These are phyloP conservation scores for Stentor coeruleus DNA, from an alignment of 73 alveolate species.

Conservation along the genomic window DNA sequence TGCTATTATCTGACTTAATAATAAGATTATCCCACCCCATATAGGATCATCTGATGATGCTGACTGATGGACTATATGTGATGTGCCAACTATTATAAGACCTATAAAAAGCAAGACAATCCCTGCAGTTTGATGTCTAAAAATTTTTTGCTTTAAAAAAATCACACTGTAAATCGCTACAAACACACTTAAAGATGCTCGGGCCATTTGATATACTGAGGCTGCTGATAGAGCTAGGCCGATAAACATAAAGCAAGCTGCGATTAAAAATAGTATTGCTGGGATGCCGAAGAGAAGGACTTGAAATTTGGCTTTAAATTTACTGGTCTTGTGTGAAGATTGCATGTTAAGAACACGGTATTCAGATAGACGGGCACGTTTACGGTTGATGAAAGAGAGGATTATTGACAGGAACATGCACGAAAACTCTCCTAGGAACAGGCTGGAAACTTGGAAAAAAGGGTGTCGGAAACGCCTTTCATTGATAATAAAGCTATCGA, in stretches of 20 bases:
- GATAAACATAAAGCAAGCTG: slow-evolving; percentile 54
- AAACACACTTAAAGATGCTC: slow-evolving; percentile 68
- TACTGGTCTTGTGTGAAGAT: too few relatives aligned
- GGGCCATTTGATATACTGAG: slow-evolving; percentile 79
- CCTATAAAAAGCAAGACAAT: slow-evolving; percentile 50
- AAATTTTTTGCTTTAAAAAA: slow-evolving; percentile 53
- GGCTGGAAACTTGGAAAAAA: too few relatives aligned
- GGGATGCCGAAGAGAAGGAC: too few relatives aligned
- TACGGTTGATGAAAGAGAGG: too few relatives aligned
- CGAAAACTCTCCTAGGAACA: too few relatives aligned
- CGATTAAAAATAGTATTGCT: slow-evolving; percentile 61
- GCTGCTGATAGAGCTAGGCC: slow-evolving; percentile 66
- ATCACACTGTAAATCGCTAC: slow-evolving; percentile 52
- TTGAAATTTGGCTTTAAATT: too few relatives aligned
- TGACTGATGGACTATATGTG: neutral
- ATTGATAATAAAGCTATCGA: too few relatives aligned
- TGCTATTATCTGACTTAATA: neutral
- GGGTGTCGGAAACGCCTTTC: too few relatives aligned
- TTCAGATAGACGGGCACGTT: too few relatives aligned
- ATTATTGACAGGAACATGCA: too few relatives aligned
- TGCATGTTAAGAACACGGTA: too few relatives aligned
- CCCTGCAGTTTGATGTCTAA: slow-evolving; percentile 56
- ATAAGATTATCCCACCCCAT: neutral
- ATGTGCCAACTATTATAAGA: slow-evolving; percentile 51
- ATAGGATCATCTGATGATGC: neutral